Conservation (phyloP, 345 rosid genomes). For the Cardiospermum halicacabum region DNA sequence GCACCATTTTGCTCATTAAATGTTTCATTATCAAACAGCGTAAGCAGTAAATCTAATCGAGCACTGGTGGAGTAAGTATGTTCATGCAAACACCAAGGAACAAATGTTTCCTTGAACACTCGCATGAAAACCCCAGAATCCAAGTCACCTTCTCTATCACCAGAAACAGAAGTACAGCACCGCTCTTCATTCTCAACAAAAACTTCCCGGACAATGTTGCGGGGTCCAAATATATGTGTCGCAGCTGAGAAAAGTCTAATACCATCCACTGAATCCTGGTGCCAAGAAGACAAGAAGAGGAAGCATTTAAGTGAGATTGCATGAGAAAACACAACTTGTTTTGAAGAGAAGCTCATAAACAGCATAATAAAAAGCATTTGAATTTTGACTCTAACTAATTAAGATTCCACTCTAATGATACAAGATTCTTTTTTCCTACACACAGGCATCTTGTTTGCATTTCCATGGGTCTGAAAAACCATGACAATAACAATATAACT, state of each 20-base stretch:
- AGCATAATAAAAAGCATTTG: neutral
- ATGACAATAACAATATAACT: neutral
- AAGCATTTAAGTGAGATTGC: slow-evolving; percentile 17
- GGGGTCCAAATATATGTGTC: slow-evolving; percentile 76
- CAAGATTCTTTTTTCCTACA: neutral
- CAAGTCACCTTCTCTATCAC: slow-evolving; percentile 32
- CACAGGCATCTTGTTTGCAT: neutral
- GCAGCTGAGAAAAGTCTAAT: slow-evolving; percentile 66
- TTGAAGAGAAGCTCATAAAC: neutral
- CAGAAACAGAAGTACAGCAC: slow-evolving; percentile 21
- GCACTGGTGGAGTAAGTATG: slow-evolving; percentile 38
- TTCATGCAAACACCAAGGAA: slow-evolving; percentile 82
- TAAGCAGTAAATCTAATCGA: slow-evolving; percentile 70
- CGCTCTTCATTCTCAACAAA: slow-evolving; percentile 21
- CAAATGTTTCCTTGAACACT: slow-evolving; percentile 59
- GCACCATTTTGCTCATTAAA: slow-evolving; percentile 71
- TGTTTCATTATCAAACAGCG: slow-evolving; percentile 72
- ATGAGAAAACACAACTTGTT: neutral
- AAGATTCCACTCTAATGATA: neutral
- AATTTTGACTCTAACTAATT: neutral
- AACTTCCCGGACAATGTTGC: slow-evolving; percentile 43
- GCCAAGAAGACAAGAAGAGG: slow-evolving; percentile 17
- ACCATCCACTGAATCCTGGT: slow-evolving; percentile 68
- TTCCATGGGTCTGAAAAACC: neutral
- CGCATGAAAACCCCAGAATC: slow-evolving; percentile 42